Evolutionary conservation across 1,284 basidiomycete species (phyloP), one percentile per base, ranked within the genome.

Genomic region (Earliella scabrosa): DNA sequence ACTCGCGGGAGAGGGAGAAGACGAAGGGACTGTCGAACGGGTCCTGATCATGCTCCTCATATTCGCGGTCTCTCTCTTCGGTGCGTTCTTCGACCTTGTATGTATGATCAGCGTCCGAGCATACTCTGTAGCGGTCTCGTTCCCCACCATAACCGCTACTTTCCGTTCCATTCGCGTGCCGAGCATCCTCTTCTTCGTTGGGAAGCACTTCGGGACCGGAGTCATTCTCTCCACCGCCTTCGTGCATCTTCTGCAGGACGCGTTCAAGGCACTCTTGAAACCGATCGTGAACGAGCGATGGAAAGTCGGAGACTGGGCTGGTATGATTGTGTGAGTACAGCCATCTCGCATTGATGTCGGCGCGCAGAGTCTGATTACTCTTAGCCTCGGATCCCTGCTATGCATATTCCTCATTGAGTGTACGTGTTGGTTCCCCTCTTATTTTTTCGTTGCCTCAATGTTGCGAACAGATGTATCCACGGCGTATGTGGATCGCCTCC

Each of bases 161-260:
- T 66, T 80, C 6, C 73, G 75, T 2, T 77, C 77, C 52, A 63
- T 90, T 18, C 77, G 78, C 41, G 84, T 90, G 61, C 88, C 88
- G 1, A 77, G 79, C 16, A 74, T 88, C 16, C 63, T 87, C 18
- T 92, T 92, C 68, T 92, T 92, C 70, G 76, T 90, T 26, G 88
- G 88, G 40, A 92, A 91, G 65, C 90, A 92, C 68, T 92, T 92
- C 64, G 90, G 90, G 29, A 92, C 90, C 16, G 88, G 89, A 4
- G 89, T 91, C 18, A 92, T 92, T 36, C 70, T 92, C 7, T 84
- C 90, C 2, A 92, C 90, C 0, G 89, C 89, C 0, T 92, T 92
- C 63, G 85, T 87, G 18, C 90, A 92, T 67, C 75, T 92, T 9
- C 75, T 92, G 9, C 87, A 88, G 60, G 90, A 92, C 56, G 83